Conservation (phyloP, 2,329 filamentous ascomycete genomes). For the Aschersonia sp. region DNA sequence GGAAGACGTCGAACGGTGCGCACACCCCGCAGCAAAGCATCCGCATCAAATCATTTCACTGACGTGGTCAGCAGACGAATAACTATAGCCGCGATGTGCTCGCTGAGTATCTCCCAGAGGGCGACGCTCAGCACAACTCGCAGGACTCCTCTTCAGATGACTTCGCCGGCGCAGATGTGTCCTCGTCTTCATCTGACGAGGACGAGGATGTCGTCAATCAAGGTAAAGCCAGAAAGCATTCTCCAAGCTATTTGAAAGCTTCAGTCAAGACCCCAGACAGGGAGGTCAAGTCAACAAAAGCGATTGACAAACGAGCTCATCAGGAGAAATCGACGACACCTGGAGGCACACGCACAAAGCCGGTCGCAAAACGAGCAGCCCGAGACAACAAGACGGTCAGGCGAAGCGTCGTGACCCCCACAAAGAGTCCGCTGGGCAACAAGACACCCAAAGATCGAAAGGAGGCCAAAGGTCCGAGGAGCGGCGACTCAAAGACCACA, state of each 20-base stretch:
- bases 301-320: conserved; percentile 16
- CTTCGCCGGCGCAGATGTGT: conserved; percentile 15
- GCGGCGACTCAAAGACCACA: too few relatives aligned
- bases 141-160: conserved; percentile 18
- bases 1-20: conserved; percentile 49
- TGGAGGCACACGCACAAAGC: not conserved
- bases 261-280: conserved; percentile 12
- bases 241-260: conserved; percentile 9
- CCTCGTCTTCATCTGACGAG: conserved; percentile 11
- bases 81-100: conserved; percentile 18
- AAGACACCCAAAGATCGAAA: too few relatives aligned
- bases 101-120: conserved; percentile 11
- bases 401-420: too few relatives aligned
- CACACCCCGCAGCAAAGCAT: not conserved
- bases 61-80: conserved; percentile 12
- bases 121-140: conserved; percentile 12
- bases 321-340: conserved; percentile 2
- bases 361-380: not conserved
- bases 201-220: conserved; percentile 10
- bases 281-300: conserved; percentile 10
- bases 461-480: too few relatives aligned
- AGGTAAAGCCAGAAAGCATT: conserved; percentile 21
- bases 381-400: not conserved
- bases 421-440: too few relatives aligned
- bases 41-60: not conserved